Evolutionary conservation across 2,329 filamentous ascomycete species (phyloP).

Genomic region (Leptographium wingfieldii): DNA sequence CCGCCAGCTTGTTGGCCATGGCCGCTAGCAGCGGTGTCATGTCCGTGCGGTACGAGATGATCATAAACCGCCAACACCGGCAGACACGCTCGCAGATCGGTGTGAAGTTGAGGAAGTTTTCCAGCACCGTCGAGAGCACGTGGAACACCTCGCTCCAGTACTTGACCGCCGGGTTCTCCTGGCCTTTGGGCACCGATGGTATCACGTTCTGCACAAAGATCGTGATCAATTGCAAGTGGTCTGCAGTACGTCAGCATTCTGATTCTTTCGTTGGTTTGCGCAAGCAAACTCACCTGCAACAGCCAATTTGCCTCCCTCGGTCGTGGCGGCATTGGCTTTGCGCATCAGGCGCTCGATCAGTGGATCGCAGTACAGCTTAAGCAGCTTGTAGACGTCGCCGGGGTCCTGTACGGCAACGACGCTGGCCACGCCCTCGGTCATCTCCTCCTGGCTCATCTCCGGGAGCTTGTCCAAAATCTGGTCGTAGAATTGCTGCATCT

Average conservation of each 20-base stretch:
- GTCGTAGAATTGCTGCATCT: slow-evolving; percentile 87
- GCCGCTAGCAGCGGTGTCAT: slow-evolving; percentile 74
- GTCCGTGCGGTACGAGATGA: slow-evolving; percentile 84
- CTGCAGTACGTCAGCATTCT: slow-evolving; percentile 28
- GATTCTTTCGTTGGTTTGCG: background rate
- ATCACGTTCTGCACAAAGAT: slow-evolving; percentile 71
- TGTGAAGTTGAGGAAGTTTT: slow-evolving; percentile 73
- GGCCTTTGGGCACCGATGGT: slow-evolving; percentile 57
- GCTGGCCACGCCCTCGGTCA: slow-evolving; percentile 88
- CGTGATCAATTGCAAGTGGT: slow-evolving; percentile 85
- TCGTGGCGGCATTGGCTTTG: slow-evolving; percentile 73
- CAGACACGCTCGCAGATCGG: slow-evolving; percentile 91
- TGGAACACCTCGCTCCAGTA: slow-evolving; percentile 95
- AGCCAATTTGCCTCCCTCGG: slow-evolving; percentile 72
- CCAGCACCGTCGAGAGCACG: slow-evolving; percentile 71
- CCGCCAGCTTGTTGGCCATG: slow-evolving; percentile 78
- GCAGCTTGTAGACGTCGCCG: slow-evolving; percentile 65
- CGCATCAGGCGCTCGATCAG: slow-evolving; percentile 74
- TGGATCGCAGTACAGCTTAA: slow-evolving; percentile 90
- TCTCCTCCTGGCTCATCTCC: slow-evolving; percentile 78
- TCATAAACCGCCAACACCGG: slow-evolving; percentile 92
- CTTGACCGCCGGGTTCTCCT: slow-evolving; percentile 82
- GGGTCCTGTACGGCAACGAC: slow-evolving; percentile 79
- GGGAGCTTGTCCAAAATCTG: slow-evolving; percentile 79
- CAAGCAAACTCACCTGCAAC: slow-evolving; percentile 54